phyloP scores from a whole-genome alignment of 148 eudicot species.

The Silene conica region DNA sequence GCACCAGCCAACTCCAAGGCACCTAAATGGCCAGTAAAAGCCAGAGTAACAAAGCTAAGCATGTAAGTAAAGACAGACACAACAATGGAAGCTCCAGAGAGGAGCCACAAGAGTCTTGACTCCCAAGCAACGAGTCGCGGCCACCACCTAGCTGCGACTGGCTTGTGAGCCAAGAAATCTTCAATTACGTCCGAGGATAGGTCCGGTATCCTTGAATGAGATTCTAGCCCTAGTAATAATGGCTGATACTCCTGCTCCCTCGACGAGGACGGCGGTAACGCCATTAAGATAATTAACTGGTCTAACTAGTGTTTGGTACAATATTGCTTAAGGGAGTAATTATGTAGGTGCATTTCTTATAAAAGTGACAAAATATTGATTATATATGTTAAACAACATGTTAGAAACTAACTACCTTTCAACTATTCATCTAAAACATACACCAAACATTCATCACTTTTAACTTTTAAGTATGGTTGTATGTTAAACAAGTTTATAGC shows the following conservation, averaged over 20 bases:
- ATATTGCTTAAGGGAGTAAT: background rate
- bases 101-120: slow-evolving; percentile 48
- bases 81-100: slow-evolving; percentile 53
- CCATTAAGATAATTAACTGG: background rate
- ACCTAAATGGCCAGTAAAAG: slow-evolving; percentile 43
- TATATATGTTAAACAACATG: background rate
- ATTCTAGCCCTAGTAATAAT: slow-evolving; percentile 40
- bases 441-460: slow-evolving; percentile 4
- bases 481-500: too few species aligned
- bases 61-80: slow-evolving; percentile 54
- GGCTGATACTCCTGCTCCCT: slow-evolving; percentile 30
- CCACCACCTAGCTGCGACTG: slow-evolving; percentile 44
- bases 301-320: background rate
- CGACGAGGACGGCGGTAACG: slow-evolving; percentile 8
- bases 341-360: background rate
- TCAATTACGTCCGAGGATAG: slow-evolving; percentile 39
- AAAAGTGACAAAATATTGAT: slow-evolving; percentile 9
- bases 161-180: slow-evolving; percentile 39
- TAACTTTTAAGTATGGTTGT: background rate
- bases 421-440: background rate
- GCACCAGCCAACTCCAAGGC: slow-evolving; percentile 46
- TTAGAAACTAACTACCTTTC: background rate
- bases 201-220: slow-evolving; percentile 35
- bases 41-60: slow-evolving; percentile 44
- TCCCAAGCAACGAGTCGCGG: slow-evolving; percentile 47